phyloP scores from a whole-genome alignment of 768 basidiomycete species.

The Panellus pusillus region DNA sequence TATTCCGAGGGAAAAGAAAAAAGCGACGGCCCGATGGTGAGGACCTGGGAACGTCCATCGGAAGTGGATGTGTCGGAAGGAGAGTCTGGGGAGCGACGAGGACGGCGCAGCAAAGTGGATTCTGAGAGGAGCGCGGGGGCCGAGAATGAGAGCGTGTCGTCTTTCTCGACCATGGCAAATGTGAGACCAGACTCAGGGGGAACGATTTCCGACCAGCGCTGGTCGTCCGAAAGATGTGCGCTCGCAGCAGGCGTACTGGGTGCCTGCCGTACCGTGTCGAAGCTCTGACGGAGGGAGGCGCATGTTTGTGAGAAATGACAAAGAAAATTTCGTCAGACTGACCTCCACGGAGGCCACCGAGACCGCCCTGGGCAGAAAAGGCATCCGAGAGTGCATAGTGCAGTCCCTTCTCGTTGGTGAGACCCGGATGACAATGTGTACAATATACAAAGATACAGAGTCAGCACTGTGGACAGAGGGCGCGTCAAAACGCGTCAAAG shows the following conservation, averaged over 20 bases:
- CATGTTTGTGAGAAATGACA: background rate
- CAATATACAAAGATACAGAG: slow-evolving; percentile 4
- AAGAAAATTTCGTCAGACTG: background rate
- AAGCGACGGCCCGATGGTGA: slow-evolving; percentile 25
- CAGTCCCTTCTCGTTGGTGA: background rate
- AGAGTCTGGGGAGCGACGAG: slow-evolving; percentile 15
- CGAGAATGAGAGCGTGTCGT: slow-evolving; percentile 56
- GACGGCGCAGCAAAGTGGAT: slow-evolving; percentile 8
- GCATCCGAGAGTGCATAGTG: slow-evolving; percentile 3
- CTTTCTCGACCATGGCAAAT: slow-evolving; percentile 55
- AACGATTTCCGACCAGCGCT: slow-evolving; percentile 58
- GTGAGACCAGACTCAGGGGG: slow-evolving; percentile 56
- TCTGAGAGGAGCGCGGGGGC: slow-evolving; percentile 44
- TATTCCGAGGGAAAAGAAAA: slow-evolving; percentile 21
- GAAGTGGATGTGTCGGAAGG: slow-evolving; percentile 29
- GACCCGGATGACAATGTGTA: background rate
- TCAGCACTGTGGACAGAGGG: background rate
- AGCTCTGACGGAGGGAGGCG: slow-evolving; percentile 1
- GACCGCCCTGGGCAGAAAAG: background rate
- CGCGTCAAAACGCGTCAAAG: slow-evolving; percentile 9
- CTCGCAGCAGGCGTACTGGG: slow-evolving; percentile 9
- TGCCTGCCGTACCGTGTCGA: slow-evolving; percentile 12
- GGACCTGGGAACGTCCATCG: slow-evolving; percentile 28
- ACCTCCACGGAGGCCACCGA: slow-evolving; percentile 13
- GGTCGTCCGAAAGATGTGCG: slow-evolving; percentile 20